phyloP scores from a whole-genome alignment of 495 filamentous ascomycete genomes.

The Hypoxylon fragiforme region DNA sequence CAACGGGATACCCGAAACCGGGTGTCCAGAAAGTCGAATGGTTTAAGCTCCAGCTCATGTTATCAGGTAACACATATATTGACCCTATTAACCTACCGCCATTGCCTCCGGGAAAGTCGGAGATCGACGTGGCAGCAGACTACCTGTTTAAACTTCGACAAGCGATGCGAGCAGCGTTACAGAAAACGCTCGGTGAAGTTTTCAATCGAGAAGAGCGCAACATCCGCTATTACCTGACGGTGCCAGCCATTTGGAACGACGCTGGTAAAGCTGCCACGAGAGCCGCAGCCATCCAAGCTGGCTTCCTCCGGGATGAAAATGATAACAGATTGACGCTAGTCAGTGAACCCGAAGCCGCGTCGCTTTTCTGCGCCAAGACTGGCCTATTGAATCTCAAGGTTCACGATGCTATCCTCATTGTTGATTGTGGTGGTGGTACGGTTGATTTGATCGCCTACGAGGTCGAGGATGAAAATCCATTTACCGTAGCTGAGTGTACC shows the following conservation, averaged over 20 bases:
- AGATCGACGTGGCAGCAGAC: slow-evolving; percentile 76
- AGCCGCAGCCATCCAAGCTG: slow-evolving; percentile 73
- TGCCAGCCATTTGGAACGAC: slow-evolving; percentile 78
- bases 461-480: slow-evolving; percentile 74
- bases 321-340: slow-evolving; percentile 73
- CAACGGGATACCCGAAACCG: slow-evolving; percentile 74
- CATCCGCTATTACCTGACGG: slow-evolving; percentile 73
- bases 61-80: slow-evolving; percentile 78
- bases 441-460: slow-evolving; percentile 79
- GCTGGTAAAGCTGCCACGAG: slow-evolving; percentile 73
- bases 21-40: slow-evolving; percentile 79
- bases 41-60: slow-evolving; percentile 80
- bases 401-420: slow-evolving; percentile 73
- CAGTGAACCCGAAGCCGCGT: slow-evolving; percentile 72
- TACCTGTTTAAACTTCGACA: slow-evolving; percentile 77
- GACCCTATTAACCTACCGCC: slow-evolving; percentile 78
- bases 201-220: slow-evolving; percentile 77
- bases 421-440: slow-evolving; percentile 75
- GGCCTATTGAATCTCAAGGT: slow-evolving; percentile 74
- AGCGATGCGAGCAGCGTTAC: slow-evolving; percentile 70
- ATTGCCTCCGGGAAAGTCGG: slow-evolving; percentile 74
- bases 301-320: slow-evolving; percentile 74
- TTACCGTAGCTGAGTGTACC: slow-evolving; percentile 74
- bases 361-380: slow-evolving; percentile 74
- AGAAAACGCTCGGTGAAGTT: slow-evolving; percentile 77